phyloP scores from a whole-genome alignment of 2,329 filamentous ascomycete species.

The Alternaria tenuissima region DNA sequence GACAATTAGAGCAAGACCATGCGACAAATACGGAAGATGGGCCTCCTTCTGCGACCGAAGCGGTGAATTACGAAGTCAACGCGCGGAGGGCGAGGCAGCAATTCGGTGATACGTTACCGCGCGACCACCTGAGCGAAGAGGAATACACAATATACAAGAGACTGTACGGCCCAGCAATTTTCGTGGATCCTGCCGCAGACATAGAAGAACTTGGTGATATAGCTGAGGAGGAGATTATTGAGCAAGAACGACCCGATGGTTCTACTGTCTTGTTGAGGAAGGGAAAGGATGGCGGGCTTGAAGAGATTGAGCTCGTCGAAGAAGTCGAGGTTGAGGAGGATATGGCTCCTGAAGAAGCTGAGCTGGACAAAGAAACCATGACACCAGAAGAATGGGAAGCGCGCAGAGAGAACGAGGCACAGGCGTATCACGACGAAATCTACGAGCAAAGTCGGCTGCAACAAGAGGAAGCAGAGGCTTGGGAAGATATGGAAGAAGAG shows the following conservation, averaged over 20 bases:
- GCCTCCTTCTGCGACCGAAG: constrained; percentile 27
- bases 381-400: constrained; percentile 46
- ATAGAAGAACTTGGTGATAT: constrained; percentile 53
- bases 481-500: constrained; percentile 37
- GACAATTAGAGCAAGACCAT: constrained; percentile 22
- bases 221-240: constrained; percentile 57
- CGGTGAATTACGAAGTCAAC: constrained; percentile 63
- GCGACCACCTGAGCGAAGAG: constrained; percentile 71
- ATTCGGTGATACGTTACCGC: constrained; percentile 80
- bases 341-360: constrained; percentile 34
- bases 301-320: constrained; percentile 63
- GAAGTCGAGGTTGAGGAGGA: constrained; percentile 15
- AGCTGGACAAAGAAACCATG: constrained; percentile 31
- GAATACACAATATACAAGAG: constrained; percentile 81
- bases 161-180: constrained; percentile 76
- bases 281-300: constrained; percentile 64
- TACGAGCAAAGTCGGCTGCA: constrained; percentile 55
- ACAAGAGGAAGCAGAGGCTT: constrained; percentile 53
- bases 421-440: constrained; percentile 43
- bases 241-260: constrained; percentile 42
- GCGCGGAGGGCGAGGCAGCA: constrained; percentile 76
- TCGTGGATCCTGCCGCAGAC: constrained; percentile 68
- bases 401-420: constrained; percentile 43
- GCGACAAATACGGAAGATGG: constrained; percentile 1
- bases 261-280: constrained; percentile 60